These are phyloP conservation scores for Podila verticillata DNA, from an alignment of 192 early-diverging fungal species.

Conservation along the genomic window DNA sequence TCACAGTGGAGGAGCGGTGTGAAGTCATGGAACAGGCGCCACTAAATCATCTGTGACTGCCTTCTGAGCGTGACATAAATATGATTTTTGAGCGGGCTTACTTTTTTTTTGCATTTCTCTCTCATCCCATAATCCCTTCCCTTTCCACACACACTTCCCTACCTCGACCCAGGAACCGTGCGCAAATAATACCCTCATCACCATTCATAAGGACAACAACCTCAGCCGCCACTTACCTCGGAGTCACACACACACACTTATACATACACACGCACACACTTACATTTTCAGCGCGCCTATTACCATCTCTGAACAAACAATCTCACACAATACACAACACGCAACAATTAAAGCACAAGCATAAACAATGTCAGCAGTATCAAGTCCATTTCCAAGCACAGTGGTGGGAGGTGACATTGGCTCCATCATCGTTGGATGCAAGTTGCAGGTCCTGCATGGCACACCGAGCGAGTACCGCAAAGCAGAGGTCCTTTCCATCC, in stretches of 20 bases:
- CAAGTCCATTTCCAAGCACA: constrained; percentile 43
- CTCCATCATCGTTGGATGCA: constrained; percentile 42
- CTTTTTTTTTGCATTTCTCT: background rate
- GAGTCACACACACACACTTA: background rate
- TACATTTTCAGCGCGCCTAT: background rate
- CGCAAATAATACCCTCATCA: background rate
- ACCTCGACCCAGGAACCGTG: background rate
- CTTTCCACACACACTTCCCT: background rate
- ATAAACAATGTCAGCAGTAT: constrained; percentile 27
- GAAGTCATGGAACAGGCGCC: background rate
- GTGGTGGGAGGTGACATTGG: constrained; percentile 45
- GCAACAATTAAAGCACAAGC: background rate
- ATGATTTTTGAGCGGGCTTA: too few species aligned
- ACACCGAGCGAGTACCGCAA: constrained; percentile 68
- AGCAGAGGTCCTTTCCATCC: constrained; percentile 88
- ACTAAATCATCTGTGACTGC: background rate
- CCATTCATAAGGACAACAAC: background rate
- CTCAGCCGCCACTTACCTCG: background rate
- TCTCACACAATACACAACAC: background rate
- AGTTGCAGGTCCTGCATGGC: constrained; percentile 47
- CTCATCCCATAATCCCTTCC: background rate
- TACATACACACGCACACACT: background rate
- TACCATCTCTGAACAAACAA: background rate
- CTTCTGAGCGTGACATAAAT: too few species aligned
- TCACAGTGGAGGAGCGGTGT: constrained; percentile 3